These are phyloP conservation scores for Rossbeevera mucosa DNA, from an alignment of 768 basidiomycete genomes.

Conservation along the genomic window DNA sequence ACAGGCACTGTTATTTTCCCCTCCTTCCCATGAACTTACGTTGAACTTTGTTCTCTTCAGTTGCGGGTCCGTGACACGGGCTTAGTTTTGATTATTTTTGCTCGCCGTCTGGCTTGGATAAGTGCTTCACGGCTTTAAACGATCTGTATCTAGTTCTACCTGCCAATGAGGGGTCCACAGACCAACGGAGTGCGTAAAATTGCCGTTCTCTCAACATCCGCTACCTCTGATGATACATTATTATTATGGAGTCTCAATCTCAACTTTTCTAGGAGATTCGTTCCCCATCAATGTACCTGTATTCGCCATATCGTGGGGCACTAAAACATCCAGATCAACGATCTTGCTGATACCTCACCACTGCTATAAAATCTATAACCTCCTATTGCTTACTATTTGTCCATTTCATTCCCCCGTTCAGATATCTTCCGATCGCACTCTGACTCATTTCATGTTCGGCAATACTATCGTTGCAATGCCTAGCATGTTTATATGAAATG, in stretches of 20 bases:
- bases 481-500: not conserved
- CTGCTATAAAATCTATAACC: slow-evolving; percentile 79
- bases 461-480: not conserved
- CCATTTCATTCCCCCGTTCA: slow-evolving; percentile 57
- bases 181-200: slow-evolving; percentile 40
- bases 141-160: slow-evolving; percentile 26
- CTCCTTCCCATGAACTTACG: not conserved
- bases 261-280: slow-evolving; percentile 37
- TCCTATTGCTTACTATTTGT: slow-evolving; percentile 87
- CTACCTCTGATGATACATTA: slow-evolving; percentile 37
- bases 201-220: slow-evolving; percentile 33
- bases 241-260: slow-evolving; percentile 32
- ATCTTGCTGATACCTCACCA: slow-evolving; percentile 21
- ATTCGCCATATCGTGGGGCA: slow-evolving; percentile 40
- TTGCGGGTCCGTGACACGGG: not conserved
- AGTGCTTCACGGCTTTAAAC: slow-evolving; percentile 37
- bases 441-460: not conserved
- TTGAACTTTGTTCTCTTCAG: not conserved
- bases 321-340: slow-evolving; percentile 26
- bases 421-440: not conserved
- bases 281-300: slow-evolving; percentile 6
- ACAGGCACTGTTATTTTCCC: not conserved
- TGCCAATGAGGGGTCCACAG: slow-evolving; percentile 49
- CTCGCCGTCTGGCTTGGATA: not conserved
- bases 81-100: not conserved